Evolutionary conservation across 192 early-diverging fungal species (phyloP).

Genomic region (Coemansia sp.): DNA sequence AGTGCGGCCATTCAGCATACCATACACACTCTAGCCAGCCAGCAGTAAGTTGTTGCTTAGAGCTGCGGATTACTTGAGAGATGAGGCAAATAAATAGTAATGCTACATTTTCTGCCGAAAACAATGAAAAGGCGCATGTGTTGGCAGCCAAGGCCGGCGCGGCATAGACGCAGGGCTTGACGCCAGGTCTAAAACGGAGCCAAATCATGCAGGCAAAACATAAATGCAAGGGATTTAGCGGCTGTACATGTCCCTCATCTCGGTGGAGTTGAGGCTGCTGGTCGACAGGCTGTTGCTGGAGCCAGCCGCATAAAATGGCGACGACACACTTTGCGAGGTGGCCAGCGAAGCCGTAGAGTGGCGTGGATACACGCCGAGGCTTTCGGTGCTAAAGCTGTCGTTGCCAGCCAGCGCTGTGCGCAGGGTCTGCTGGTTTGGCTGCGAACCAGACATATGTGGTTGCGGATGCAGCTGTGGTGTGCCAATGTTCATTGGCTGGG

Average conservation of each 20-base stretch:
- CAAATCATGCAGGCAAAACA: neutral
- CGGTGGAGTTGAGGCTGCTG: conserved; percentile 43
- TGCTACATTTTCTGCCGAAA: neutral
- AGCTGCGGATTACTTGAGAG: neutral
- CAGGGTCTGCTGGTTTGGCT: conserved; percentile 13
- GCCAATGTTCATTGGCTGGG: conserved; percentile 28
- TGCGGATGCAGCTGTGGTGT: conserved; percentile 13
- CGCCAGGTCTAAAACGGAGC: neutral
- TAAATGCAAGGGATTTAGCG: conserved; percentile 16
- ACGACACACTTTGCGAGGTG: conserved; percentile 20
- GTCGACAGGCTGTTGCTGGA: conserved; percentile 37
- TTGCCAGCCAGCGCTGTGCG: conserved; percentile 36
- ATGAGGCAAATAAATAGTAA: conserved; percentile 2
- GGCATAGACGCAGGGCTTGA: conserved; percentile 3
- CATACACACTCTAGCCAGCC: neutral
- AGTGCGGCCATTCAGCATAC: conserved; percentile 11
- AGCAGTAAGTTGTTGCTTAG: neutral
- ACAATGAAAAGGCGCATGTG: neutral
- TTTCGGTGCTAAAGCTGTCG: conserved; percentile 35
- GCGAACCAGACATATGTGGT: conserved; percentile 12
- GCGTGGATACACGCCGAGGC: conserved; percentile 5
- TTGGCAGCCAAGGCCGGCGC: neutral
- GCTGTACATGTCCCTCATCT: conserved; percentile 50
- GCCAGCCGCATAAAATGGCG: conserved; percentile 41
- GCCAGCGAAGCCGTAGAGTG: neutral